A percentile compares a stretch with the other conserved stretches of the same genome.
phyloP scores from a whole-genome alignment of 106 monocot genomes.

The Allium cepa region DNA sequence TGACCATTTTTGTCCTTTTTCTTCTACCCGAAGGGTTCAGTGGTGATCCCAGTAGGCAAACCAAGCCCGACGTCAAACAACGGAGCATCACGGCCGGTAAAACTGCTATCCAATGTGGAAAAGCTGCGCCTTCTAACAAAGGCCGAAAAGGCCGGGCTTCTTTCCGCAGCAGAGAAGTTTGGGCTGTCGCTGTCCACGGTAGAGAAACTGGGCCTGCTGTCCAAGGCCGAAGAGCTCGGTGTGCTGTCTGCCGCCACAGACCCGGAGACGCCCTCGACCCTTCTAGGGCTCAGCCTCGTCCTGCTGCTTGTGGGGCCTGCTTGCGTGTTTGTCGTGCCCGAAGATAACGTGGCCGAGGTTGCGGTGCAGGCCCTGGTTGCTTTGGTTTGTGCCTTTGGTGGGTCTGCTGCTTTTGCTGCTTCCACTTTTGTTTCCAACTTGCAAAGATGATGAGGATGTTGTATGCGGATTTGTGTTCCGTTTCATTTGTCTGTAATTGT shows the following conservation, averaged over 20 bases:
- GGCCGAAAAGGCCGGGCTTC: slow-evolving; percentile 92
- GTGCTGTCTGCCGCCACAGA: slow-evolving; percentile 81
- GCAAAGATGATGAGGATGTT: slow-evolving; percentile 38
- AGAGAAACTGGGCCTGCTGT: slow-evolving; percentile 81
- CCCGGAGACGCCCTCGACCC: slow-evolving; percentile 45
- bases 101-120: slow-evolving; percentile 91
- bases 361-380: slow-evolving; percentile 59
- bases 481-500: not conserved
- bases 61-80: slow-evolving; percentile 32
- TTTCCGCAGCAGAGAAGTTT: slow-evolving; percentile 68
- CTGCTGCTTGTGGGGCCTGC: slow-evolving; percentile 56
- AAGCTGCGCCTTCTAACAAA: slow-evolving; percentile 86
- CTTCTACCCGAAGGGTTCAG: slow-evolving; percentile 8
- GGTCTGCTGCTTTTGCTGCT: slow-evolving; percentile 80
- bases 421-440: slow-evolving; percentile 72
- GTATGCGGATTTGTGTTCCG: not conserved
- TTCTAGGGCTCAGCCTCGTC: slow-evolving; percentile 41
- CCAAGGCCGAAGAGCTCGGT: slow-evolving; percentile 85
- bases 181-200: slow-evolving; percentile 75
- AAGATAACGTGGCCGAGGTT: slow-evolving; percentile 57
- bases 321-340: slow-evolving; percentile 69
- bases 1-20: not conserved
- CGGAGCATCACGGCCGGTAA: slow-evolving; percentile 32
- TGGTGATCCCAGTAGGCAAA: slow-evolving; percentile 56
- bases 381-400: slow-evolving; percentile 47